These are phyloP conservation scores for Nakazawaea wickerhamii DNA, from an alignment of 805 yeast species.

Conservation along the genomic window DNA sequence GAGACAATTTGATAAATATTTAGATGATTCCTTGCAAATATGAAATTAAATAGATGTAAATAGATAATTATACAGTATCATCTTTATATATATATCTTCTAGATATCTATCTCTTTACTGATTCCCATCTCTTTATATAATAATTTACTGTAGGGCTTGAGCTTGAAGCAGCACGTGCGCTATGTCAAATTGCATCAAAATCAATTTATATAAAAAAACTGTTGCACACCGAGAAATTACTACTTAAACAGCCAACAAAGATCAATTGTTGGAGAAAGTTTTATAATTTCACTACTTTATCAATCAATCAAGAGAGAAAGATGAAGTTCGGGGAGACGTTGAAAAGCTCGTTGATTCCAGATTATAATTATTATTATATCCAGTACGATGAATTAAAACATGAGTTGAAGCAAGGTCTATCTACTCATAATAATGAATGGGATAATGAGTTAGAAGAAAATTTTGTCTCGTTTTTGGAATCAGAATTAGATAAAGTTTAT, in stretches of 20 bases:
- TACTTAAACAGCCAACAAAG: not conserved
- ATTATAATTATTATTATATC: slow-evolving; percentile 86
- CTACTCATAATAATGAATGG: slow-evolving; percentile 59
- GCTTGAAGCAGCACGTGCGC: not conserved
- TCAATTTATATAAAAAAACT: no score
- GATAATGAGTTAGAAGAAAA: slow-evolving; percentile 72
- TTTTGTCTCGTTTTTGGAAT: slow-evolving; percentile 69
- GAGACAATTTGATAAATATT: slow-evolving; percentile 38
- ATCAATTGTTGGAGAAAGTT: not conserved
- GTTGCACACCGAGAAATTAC: no score
- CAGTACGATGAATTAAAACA: slow-evolving; percentile 88
- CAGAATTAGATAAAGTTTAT: slow-evolving; percentile 88
- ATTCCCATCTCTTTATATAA: no score
- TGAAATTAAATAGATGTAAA: slow-evolving; percentile 2
- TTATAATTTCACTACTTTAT: slow-evolving; percentile 1
- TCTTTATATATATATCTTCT: no score
- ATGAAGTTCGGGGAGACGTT: slow-evolving; percentile 98
- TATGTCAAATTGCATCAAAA: not conserved
- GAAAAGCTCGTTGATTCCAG: slow-evolving; percentile 82
- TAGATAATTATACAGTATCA: no score
- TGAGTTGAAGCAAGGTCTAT: slow-evolving; percentile 64
- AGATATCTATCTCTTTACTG: no score
- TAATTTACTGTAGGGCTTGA: no score
- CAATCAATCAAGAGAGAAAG: slow-evolving; percentile 11
- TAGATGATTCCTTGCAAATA: not conserved